Percentiles rank a stretch among this genome's conserved stretches.
phyloP scores from a whole-genome alignment of 2,329 filamentous ascomycete species.

The Escovopsis sp. region DNA sequence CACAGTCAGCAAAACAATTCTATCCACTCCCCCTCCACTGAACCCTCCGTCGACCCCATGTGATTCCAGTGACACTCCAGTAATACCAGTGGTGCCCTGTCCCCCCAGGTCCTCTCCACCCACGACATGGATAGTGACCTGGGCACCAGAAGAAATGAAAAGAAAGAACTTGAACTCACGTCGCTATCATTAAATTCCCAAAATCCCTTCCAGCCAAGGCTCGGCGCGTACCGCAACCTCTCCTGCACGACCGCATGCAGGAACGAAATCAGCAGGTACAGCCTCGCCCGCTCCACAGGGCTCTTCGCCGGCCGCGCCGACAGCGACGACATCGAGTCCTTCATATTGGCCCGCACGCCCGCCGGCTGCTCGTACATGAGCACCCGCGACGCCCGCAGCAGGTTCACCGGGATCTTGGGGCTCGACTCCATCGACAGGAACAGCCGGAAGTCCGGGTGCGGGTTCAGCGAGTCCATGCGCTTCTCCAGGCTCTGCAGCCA shows the following conservation, averaged over 20 bases:
- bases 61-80: too few relatives aligned
- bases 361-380: conserved; percentile 98
- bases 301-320: conserved; percentile 61
- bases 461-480: conserved; percentile 86
- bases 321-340: conserved; percentile 80
- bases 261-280: conserved; percentile 88
- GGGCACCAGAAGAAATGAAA: not conserved
- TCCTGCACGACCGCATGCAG: conserved; percentile 93
- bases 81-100: too few relatives aligned
- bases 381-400: conserved; percentile 82
- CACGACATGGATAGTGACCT: too few relatives aligned
- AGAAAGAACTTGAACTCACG: conserved; percentile 43
- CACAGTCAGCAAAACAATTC: conserved; percentile 4
- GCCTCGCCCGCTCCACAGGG: conserved; percentile 76
- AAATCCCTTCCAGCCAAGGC: conserved; percentile 92
- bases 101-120: too few relatives aligned
- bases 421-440: conserved; percentile 98
- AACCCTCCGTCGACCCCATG: too few relatives aligned
- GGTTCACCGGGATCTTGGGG: conserved; percentile 89
- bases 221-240: conserved; percentile 82
- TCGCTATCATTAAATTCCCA: conserved; percentile 99
- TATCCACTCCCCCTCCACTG: too few relatives aligned
- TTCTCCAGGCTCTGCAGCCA: conserved; percentile 98
- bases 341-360: conserved; percentile 94
- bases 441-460: conserved; percentile 79